A percentile compares a stretch with the other conserved stretches of the same genome.
Conservation (phyloP, 2,329 filamentous ascomycete genomes). For the Calonectria honghensis region DNA sequence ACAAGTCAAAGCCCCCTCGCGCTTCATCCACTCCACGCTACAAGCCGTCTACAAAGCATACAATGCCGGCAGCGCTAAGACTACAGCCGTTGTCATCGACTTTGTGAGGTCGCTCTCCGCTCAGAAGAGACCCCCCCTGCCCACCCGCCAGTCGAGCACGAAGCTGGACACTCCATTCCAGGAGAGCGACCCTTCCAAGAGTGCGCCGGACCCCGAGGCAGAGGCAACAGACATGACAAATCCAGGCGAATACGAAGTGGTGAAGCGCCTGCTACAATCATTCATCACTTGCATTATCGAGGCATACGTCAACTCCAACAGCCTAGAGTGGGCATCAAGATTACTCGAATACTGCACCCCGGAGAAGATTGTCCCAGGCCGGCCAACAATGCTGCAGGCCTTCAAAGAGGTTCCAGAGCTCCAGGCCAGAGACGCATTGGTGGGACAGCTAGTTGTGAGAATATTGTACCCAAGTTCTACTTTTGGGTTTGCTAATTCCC, state of each 20-base stretch:
- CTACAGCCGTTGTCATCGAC: constrained; percentile 81
- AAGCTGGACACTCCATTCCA: constrained; percentile 73
- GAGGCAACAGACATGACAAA: constrained; percentile 59
- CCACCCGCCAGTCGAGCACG: constrained; percentile 75
- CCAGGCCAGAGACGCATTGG: constrained; percentile 77
- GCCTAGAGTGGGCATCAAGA: constrained; percentile 77
- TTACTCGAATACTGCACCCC: constrained; percentile 82
- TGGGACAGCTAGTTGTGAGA: constrained; percentile 83
- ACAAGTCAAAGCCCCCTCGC: constrained; percentile 85
- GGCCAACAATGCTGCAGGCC: constrained; percentile 76
- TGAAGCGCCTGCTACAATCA: constrained; percentile 80
- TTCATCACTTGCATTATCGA: constrained; percentile 88
- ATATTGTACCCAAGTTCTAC: not conserved
- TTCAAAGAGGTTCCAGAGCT: constrained; percentile 79
- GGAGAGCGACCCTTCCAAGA: constrained; percentile 72
- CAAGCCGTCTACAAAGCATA: constrained; percentile 82
- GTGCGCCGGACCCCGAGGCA: constrained; percentile 78
- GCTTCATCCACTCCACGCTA: constrained; percentile 86
- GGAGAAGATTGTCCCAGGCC: constrained; percentile 76
- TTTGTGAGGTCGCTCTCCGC: constrained; percentile 82
- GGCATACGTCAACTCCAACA: constrained; percentile 79
- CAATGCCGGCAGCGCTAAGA: constrained; percentile 77
- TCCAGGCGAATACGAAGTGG: constrained; percentile 76
- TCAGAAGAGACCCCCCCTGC: constrained; percentile 78
- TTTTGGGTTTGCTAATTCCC: constrained; percentile 42